Conservation (phyloP, 2,329 filamentous ascomycete species). For the Cryoendolithus antarcticus region DNA sequence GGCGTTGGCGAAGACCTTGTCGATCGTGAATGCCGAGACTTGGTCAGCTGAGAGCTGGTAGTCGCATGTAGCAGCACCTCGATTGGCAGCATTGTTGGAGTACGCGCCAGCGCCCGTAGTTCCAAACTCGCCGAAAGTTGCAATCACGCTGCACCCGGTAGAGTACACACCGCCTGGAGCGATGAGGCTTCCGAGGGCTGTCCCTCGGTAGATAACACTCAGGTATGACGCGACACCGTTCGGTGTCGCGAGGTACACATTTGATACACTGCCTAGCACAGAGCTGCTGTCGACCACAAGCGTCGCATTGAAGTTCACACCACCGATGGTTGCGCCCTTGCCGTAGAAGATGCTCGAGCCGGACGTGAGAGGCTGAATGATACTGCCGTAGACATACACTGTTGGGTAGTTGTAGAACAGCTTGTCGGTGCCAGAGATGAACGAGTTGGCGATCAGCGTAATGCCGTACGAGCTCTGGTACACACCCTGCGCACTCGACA, state of each 20-base stretch:
- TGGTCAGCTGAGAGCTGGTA: slow-evolving; percentile 21
- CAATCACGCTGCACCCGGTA: slow-evolving; percentile 11
- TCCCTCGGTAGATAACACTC: slow-evolving; percentile 30
- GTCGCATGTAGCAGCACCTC: slow-evolving; percentile 22
- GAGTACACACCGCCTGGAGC: slow-evolving; percentile 26
- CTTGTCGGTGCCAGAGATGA: slow-evolving; percentile 33
- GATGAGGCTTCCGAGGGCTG: slow-evolving; percentile 27
- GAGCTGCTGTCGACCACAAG: slow-evolving; percentile 6
- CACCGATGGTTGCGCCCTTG: slow-evolving; percentile 6
- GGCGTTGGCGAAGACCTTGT: slow-evolving; percentile 25
- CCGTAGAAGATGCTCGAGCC: slow-evolving; percentile 12
- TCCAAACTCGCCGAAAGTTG: slow-evolving; percentile 31
- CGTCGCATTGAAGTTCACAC: slow-evolving; percentile 5
- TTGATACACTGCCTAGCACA: slow-evolving; percentile 10
- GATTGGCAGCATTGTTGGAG: slow-evolving; percentile 22
- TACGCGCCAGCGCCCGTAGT: slow-evolving; percentile 32
- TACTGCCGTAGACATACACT: slow-evolving; percentile 33
- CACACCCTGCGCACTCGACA: slow-evolving; percentile 25
- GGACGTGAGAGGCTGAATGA: slow-evolving; percentile 26
- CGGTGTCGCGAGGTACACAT: slow-evolving; percentile 32
- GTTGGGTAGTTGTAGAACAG: slow-evolving; percentile 30
- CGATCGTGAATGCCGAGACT: slow-evolving; percentile 25
- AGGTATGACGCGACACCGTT: slow-evolving; percentile 27
- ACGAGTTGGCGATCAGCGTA: slow-evolving; percentile 32
- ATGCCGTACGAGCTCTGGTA: slow-evolving; percentile 18